Evolutionary conservation across 345 rosid genomes (phyloP).

Genomic region (Salix viminalis): DNA sequence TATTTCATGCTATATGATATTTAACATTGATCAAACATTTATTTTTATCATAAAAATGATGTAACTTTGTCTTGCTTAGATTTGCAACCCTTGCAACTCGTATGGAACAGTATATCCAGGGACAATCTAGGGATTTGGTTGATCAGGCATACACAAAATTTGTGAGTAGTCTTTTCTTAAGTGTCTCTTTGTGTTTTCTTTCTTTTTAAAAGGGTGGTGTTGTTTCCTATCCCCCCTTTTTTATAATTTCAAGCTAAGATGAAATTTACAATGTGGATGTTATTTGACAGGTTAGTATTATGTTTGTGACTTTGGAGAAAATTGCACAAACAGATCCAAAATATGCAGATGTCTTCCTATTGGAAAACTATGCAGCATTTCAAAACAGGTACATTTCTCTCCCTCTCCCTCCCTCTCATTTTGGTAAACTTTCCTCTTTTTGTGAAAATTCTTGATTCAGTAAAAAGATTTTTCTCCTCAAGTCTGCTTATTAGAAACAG

Average conservation of each 20-base stretch:
- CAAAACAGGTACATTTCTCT: conserved; percentile 65
- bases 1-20: neutral
- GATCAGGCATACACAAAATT: conserved; percentile 97
- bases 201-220: neutral
- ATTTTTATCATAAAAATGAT: conserved; percentile 5
- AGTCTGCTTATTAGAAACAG: conserved; percentile 26
- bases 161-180: conserved; percentile 46
- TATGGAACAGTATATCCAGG: conserved; percentile 98
- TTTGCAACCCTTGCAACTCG: conserved; percentile 98
- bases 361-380: conserved; percentile 97
- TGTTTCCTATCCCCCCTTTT: neutral
- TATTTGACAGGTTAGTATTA: conserved; percentile 77
- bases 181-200: neutral
- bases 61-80: conserved; percentile 32
- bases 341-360: conserved; percentile 81
- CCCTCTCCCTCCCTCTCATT: neutral
- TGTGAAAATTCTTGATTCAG: neutral
- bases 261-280: conserved; percentile 9
- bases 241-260: neutral
- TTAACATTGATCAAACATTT: neutral
- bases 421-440: neutral
- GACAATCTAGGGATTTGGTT: conserved; percentile 95
- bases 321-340: conserved; percentile 91
- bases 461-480: neutral
- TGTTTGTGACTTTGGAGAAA: conserved; percentile 92